Percentiles rank a stretch among this genome's conserved stretches.
These are phyloP conservation scores for Claviceps africana DNA, from an alignment of 2,329 filamentous ascomycete genomes.

Conservation along the genomic window DNA sequence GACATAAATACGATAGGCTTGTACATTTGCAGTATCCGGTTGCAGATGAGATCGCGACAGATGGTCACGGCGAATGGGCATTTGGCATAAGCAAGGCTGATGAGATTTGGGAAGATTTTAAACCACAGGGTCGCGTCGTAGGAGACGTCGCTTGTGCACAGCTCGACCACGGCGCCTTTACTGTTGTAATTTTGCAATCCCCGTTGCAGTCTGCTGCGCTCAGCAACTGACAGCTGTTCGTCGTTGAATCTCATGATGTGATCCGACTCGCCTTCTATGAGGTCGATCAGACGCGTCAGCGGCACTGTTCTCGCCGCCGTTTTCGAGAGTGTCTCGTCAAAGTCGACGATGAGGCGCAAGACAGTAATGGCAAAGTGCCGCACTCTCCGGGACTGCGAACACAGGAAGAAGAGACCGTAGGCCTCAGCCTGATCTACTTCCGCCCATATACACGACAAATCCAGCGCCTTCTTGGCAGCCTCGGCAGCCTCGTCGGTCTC, in stretches of 20 bases:
- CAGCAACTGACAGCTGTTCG: slow-evolving; percentile 79
- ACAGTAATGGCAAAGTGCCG: slow-evolving; percentile 86
- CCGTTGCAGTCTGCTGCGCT: slow-evolving; percentile 80
- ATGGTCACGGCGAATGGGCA: slow-evolving; percentile 87
- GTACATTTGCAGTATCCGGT: slow-evolving; percentile 86
- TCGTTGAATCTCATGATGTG: slow-evolving; percentile 86
- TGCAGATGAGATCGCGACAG: slow-evolving; percentile 82
- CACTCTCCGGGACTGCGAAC: slow-evolving; percentile 84
- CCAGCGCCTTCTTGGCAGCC: slow-evolving; percentile 50
- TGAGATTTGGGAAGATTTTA: slow-evolving; percentile 92
- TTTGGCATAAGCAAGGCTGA: slow-evolving; percentile 77
- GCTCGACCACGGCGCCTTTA: slow-evolving; percentile 76
- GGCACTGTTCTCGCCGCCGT: slow-evolving; percentile 42
- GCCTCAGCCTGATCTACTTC: slow-evolving; percentile 96
- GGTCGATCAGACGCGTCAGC: slow-evolving; percentile 67
- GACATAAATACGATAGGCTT: slow-evolving; percentile 66
- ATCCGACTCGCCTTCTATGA: slow-evolving; percentile 79
- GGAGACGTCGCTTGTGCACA: slow-evolving; percentile 88
- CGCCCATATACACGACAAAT: slow-evolving; percentile 76
- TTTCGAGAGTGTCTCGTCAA: slow-evolving; percentile 77
- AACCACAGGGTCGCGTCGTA: slow-evolving; percentile 96
- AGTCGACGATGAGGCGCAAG: slow-evolving; percentile 80
- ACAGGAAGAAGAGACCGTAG: slow-evolving; percentile 91
- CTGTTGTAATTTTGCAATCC: slow-evolving; percentile 75
- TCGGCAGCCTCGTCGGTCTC: slow-evolving; percentile 50